Evolutionary conservation across 768 basidiomycete species (phyloP).

Genomic region (Phlebiopsis flavidoalba): DNA sequence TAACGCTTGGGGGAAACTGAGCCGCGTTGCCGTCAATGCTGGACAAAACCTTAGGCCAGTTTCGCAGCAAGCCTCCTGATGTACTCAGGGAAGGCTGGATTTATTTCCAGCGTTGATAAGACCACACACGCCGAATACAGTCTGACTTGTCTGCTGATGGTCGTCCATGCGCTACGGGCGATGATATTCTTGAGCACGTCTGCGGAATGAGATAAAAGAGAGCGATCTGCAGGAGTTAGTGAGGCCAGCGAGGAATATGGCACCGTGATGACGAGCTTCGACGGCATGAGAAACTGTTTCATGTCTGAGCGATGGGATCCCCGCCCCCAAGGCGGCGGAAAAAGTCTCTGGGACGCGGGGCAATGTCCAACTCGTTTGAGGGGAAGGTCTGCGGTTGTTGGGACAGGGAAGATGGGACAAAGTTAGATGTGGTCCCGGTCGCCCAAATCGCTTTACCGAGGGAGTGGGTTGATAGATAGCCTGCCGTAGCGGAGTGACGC

Average conservation of each 20-base stretch:
- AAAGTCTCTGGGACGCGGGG: slow-evolving; percentile 18
- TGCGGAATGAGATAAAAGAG: slow-evolving; percentile 49
- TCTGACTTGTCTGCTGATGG: slow-evolving; percentile 52
- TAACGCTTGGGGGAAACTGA: slow-evolving; percentile 24
- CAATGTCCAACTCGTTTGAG: neutral
- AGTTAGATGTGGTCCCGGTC: neutral
- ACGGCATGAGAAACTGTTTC: neutral
- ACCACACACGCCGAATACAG: slow-evolving; percentile 41
- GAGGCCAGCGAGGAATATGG: slow-evolving; percentile 39
- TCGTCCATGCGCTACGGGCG: slow-evolving; percentile 39
- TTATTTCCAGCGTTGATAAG: too few relatives aligned
- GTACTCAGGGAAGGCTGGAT: slow-evolving; percentile 24
- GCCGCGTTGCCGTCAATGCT: slow-evolving; percentile 24
- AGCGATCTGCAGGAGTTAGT: slow-evolving; percentile 59
- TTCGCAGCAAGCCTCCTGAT: slow-evolving; percentile 32
- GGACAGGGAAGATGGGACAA: neutral
- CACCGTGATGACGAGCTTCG: neutral
- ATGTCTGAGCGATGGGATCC: neutral
- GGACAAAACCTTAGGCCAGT: slow-evolving; percentile 24
- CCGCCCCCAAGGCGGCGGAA: neutral
- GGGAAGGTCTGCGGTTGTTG: neutral
- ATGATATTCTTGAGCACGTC: slow-evolving; percentile 42
- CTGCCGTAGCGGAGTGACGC: neutral
- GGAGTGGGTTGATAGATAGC: neutral
- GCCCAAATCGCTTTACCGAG: neutral